Base-by-base conservation (phyloP, 2,329 filamentous ascomycete species). In the Dactylellina parvicollis region DNA sequence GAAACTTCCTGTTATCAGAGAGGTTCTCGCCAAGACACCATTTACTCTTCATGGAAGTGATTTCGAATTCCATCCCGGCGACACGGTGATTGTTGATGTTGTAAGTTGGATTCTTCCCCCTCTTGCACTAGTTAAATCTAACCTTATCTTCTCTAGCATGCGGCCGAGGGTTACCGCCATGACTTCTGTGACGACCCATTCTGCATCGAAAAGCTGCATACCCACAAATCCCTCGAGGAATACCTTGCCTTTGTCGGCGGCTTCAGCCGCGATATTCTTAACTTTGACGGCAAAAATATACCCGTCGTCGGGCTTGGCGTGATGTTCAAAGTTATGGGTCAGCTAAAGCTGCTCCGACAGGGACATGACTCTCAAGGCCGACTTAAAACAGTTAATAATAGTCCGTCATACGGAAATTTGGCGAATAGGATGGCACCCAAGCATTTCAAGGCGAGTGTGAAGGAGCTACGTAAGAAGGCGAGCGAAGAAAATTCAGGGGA, bases 291-390 rank as follows among this genome's bases (percentile, higher is more conserved):
- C 7, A 64, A 56, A 34, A 54, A 65, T 18, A 72, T 72, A 20
- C 67, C 67, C 20, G 52, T 72, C 4, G 50, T 73, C 40, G 61
- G 54, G 8, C 36, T 76, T 3, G 61, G 66, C 2, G 57, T 75
- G 14, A 76, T 73, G 55, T 75, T 75, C 54, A 76, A 75, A 59
- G 66, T 75, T 20, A 52, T 76, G 46, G 75, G 75, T n/a, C 75
- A 71, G 54, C 62, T 76, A 67, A 75, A 75, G 24, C 61, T 74
- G 18, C 62, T 75, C 16, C 75, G 75, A 34, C 75, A 71, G 47
- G 71, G 75, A 38, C 67, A 72, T 26, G 67, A 72, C 20, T 65
- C 67, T 34, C 75, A 76, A 59, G 75, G 75, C 16, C 56, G 65
- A 42, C 57, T 75, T 9, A 76, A 75, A 46, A 61, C 50, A 16